Percentiles rank a stretch among this genome's conserved stretches.
phyloP scores from a whole-genome alignment of 2,329 filamentous ascomycete genomes.

The Cercospora sp. region DNA sequence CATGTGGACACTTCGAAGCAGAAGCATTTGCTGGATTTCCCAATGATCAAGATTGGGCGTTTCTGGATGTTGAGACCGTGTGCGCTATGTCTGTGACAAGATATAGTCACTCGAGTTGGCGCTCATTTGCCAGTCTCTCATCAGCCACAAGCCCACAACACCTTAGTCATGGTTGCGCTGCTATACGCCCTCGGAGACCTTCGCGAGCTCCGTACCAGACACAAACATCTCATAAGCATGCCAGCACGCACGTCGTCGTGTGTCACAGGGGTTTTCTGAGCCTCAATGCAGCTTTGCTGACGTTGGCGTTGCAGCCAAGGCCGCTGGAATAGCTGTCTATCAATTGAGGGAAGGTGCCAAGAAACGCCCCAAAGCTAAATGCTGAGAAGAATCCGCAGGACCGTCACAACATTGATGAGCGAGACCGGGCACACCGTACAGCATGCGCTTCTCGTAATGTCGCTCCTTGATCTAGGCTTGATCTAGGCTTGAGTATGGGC shows the following conservation, averaged over 20 bases:
- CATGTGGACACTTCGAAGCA: neutral
- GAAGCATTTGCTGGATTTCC: neutral
- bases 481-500: neutral
- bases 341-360: neutral
- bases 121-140: too few species aligned
- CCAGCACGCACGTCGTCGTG: neutral
- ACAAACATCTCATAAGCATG: neutral
- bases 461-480: neutral
- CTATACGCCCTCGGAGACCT: neutral
- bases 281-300: conserved; percentile 1
- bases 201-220: neutral
- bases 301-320: neutral
- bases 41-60: neutral
- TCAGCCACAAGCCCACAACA: neutral
- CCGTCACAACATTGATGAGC: neutral
- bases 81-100: neutral
- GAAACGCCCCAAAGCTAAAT: neutral
- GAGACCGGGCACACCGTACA: neutral
- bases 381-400: neutral
- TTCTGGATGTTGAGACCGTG: neutral
- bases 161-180: neutral
- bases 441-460: neutral
- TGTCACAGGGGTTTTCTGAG: neutral
- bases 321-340: neutral
- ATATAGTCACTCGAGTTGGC: neutral